Percentiles rank a stretch among this genome's conserved stretches.
Conservation (phyloP, 805 yeast species). For the Lipomyces lipofer region DNA sequence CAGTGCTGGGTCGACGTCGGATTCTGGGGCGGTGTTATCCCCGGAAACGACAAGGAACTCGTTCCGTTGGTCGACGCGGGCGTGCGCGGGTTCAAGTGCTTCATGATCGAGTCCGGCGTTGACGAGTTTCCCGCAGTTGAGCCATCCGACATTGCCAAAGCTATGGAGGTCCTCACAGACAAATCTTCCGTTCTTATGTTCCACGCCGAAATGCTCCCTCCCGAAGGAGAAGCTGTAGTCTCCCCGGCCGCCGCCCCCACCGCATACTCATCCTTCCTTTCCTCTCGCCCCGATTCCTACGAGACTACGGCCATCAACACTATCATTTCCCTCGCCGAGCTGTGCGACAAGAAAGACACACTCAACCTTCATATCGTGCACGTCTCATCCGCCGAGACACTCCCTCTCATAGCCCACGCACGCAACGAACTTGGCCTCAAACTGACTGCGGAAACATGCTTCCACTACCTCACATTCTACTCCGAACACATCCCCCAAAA, state of each 20-base stretch:
- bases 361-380: constrained; percentile 79
- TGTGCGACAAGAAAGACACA: constrained; percentile 36
- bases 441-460: constrained; percentile 88
- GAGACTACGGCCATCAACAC: constrained; percentile 82
- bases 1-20: constrained; percentile 93
- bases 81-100: constrained; percentile 92
- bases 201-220: constrained; percentile 86
- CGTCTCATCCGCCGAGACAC: constrained; percentile 79
- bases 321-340: constrained; percentile 62
- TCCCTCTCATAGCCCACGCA: constrained; percentile 72
- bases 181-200: constrained; percentile 76
- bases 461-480: constrained; percentile 78
- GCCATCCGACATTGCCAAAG: constrained; percentile 62
- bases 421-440: constrained; percentile 42
- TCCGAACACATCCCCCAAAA: constrained; percentile 78
- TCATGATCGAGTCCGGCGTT: constrained; percentile 91
- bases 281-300: constrained; percentile 84
- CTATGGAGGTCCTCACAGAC: constrained; percentile 63
- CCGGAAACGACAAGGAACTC: constrained; percentile 68
- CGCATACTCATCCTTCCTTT: constrained; percentile 68
- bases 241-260: constrained; percentile 24
- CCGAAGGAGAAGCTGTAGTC: constrained; percentile 28
- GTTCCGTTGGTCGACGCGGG: constrained; percentile 79
- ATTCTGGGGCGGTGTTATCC: constrained; percentile 95
- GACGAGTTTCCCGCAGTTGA: constrained; percentile 88